phyloP scores from a whole-genome alignment of 2,329 filamentous ascomycete species.

The Aspergillus sp. region DNA sequence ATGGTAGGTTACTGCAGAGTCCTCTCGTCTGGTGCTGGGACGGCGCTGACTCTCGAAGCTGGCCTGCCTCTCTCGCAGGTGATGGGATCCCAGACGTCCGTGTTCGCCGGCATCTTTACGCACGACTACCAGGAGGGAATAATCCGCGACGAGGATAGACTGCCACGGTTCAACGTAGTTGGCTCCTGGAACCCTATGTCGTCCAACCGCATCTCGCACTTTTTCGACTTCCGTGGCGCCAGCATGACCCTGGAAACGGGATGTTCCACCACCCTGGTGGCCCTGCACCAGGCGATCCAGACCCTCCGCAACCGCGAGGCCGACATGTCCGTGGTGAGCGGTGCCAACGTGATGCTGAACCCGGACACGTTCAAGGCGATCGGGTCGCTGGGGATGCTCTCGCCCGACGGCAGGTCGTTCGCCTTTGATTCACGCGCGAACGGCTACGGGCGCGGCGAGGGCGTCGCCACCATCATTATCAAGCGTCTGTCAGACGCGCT shows the following conservation, averaged over 20 bases:
- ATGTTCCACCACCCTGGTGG: constrained; percentile 27
- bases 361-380: too few relatives aligned
- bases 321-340: too few relatives aligned
- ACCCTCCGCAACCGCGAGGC: too few relatives aligned
- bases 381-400: constrained; percentile 11
- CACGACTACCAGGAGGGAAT: constrained; percentile 28
- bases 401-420: too few relatives aligned
- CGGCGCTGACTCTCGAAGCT: too few relatives aligned
- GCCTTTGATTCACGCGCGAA: constrained; percentile 16
- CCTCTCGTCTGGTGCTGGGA: too few relatives aligned
- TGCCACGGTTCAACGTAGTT: constrained; percentile 17
- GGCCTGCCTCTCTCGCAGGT: constrained; percentile 25
- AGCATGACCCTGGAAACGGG: constrained; percentile 26
- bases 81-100: constrained; percentile 28
- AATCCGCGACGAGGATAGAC: constrained; percentile 15
- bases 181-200: constrained; percentile 26
- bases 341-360: constrained; percentile 14
- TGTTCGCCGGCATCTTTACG: constrained; percentile 30
- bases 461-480: constrained; percentile 1
- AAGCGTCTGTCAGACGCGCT: not conserved
- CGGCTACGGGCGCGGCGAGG: constrained; percentile 6
- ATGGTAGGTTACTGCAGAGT: too few relatives aligned
- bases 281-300: constrained; percentile 22
- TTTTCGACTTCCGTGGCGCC: constrained; percentile 29
- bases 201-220: constrained; percentile 28